These are phyloP conservation scores for Solidago caesia DNA, from an alignment of 129 eudicot genomes.

Conservation along the genomic window DNA sequence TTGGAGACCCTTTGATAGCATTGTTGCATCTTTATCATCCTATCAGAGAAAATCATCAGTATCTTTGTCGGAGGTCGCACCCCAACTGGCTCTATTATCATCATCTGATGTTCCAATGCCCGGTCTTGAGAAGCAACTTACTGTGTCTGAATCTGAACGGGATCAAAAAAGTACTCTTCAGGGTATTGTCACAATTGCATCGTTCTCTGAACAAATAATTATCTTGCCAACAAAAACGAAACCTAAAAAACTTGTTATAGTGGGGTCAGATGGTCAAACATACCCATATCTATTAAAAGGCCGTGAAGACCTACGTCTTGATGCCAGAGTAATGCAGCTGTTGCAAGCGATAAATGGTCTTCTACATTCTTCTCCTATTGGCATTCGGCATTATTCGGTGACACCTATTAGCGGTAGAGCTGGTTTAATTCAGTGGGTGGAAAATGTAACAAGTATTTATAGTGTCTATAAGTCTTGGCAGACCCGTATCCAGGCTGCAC, in stretches of 20 bases:
- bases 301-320: constrained; percentile 97
- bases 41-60: constrained; percentile 85
- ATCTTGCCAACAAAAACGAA: constrained; percentile 93
- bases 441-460: constrained; percentile 85
- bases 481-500: constrained; percentile 72
- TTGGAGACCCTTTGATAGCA: constrained; percentile 84
- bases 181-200: constrained; percentile 85
- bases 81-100: constrained; percentile 67
- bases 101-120: constrained; percentile 99
- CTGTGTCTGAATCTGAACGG: constrained; percentile 53
- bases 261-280: constrained; percentile 87
- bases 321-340: constrained; percentile 99
- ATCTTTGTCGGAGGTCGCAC: constrained; percentile 87
- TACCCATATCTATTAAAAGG: constrained; percentile 93
- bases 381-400: constrained; percentile 84
- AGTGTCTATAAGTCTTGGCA: constrained; percentile 96
- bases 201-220: constrained; percentile 72
- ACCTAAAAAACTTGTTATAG: constrained; percentile 82
- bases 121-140: constrained; percentile 81
- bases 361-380: constrained; percentile 68
- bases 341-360: constrained; percentile 86
- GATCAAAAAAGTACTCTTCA: constrained; percentile 44
- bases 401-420: constrained; percentile 99
- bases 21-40: constrained; percentile 84
- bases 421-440: constrained; percentile 99